Conservation (phyloP, 371 early-diverging fungal genomes). For the Syncephalastrum sp. region DNA sequence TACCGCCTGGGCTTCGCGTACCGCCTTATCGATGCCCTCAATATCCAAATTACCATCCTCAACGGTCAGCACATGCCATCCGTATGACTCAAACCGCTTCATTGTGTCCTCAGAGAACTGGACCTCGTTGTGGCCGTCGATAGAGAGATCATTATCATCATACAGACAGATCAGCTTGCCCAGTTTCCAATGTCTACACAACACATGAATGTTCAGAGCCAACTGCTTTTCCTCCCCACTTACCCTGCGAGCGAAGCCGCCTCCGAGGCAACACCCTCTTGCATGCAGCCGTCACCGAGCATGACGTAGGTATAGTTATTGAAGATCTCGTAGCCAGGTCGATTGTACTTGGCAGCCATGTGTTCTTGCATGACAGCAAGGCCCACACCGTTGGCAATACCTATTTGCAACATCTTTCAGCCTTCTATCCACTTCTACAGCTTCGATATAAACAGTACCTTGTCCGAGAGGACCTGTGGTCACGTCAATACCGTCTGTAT, state of each 20-base stretch:
- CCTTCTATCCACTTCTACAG: neutral
- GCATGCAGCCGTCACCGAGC: constrained; percentile 98
- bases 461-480: constrained; percentile 99
- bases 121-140: constrained; percentile 90
- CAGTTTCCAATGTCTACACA: constrained; percentile 79
- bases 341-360: constrained; percentile 89
- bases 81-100: constrained; percentile 90
- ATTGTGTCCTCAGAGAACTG: constrained; percentile 95
- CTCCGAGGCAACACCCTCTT: constrained; percentile 98
- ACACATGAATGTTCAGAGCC: neutral
- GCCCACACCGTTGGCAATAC: constrained; percentile 92
- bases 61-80: constrained; percentile 88
- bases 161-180: constrained; percentile 94
- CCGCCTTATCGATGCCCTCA: constrained; percentile 69
- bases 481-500: constrained; percentile 93
- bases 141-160: constrained; percentile 96
- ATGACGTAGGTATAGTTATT: constrained; percentile 87
- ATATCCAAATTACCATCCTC: constrained; percentile 84
- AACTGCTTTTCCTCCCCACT: constrained; percentile 10
- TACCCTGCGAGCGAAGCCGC: constrained; percentile 94
- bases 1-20: constrained; percentile 78
- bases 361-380: constrained; percentile 90
- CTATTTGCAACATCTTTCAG: constrained; percentile 7
- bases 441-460: constrained; percentile 53
- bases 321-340: constrained; percentile 76